These are phyloP conservation scores for Fusarium euwallaceae DNA, from an alignment of 2,329 filamentous ascomycete genomes.

Conservation along the genomic window DNA sequence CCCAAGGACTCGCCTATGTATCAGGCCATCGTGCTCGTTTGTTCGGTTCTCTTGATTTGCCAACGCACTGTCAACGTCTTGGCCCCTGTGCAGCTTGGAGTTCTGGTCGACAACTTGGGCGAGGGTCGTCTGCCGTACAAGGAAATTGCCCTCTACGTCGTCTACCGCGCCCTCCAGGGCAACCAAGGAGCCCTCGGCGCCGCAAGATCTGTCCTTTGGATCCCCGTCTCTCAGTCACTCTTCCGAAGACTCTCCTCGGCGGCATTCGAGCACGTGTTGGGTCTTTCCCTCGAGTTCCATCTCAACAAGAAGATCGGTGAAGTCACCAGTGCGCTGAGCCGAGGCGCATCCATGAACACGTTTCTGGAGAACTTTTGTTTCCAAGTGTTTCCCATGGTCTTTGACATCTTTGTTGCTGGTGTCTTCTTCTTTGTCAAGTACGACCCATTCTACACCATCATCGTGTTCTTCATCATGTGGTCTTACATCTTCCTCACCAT, in stretches of 20 bases:
- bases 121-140: constrained; percentile 58
- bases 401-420: constrained; percentile 64
- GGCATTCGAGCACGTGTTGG: constrained; percentile 62
- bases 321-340: constrained; percentile 63
- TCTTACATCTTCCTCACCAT: constrained; percentile 64
- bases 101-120: constrained; percentile 56
- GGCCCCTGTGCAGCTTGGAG: constrained; percentile 58
- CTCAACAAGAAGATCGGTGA: constrained; percentile 65
- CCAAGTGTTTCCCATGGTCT: constrained; percentile 64
- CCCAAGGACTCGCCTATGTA: constrained; percentile 57
- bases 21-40: constrained; percentile 57
- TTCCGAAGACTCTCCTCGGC: constrained; percentile 59
- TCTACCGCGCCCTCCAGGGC: constrained; percentile 61
- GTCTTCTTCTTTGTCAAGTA: constrained; percentile 60
- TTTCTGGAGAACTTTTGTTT: constrained; percentile 64
- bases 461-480: constrained; percentile 63
- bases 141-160: constrained; percentile 58
- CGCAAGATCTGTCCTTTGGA: constrained; percentile 60
- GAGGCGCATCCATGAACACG: constrained; percentile 62
- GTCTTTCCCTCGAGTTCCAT: constrained; percentile 64
- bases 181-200: constrained; percentile 60
- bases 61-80: constrained; percentile 61
- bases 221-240: constrained; percentile 60
- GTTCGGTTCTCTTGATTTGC: constrained; percentile 55
- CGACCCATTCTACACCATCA: constrained; percentile 63